Evolutionary conservation across 352 stramenopile species (phyloP), one percentile per base, ranked within the genome.

Genomic region (Nannochloropsis limnetica): DNA sequence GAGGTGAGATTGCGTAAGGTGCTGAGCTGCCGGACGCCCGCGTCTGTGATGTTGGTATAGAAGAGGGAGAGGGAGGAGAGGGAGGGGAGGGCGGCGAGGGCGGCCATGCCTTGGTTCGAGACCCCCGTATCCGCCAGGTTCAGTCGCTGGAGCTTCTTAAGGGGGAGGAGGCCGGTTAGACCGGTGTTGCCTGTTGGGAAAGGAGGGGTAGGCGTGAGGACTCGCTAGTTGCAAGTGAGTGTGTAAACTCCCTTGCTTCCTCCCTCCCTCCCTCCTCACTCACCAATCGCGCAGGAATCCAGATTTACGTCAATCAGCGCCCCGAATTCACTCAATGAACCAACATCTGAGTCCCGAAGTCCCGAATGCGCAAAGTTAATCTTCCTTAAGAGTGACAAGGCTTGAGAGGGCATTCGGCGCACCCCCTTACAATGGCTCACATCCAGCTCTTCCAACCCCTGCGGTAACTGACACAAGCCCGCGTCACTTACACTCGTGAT

Each of bases 71-170:
- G 61, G 28, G 32, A 37, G 20, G 45, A 81, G 27, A 85, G 44
- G 25, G 68, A 81, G 11, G 54, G 82, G 31, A 85, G 80, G 61
- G 61, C 22, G 79, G 80, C 80, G 54, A 85, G 74, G 27, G 79
- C 45, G 37, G 15, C 27, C 83, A 85, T 83, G 29, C 83, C 83
- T 28, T 61, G 29, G 23, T 85, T 81, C 1, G 83, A 82, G 45
- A 85, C 43, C 49, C 54, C 61, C 0, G 83, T 85, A 32, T 85
- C 83, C 2, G 80, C 80, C 0, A 85, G 80, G 80, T 85, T 84
- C 54, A 85, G 68, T n/a, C 69, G 74, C 79, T 85, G 49, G 3
- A 74, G 25, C 0, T 74, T 74, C 25, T 74, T 74, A 5, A 74
- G 25, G 25, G 61, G 61, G 11, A 74, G 61, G 3, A 74, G 61